phyloP scores from a whole-genome alignment of 768 basidiomycete species.

The Pleurotus platypus region DNA sequence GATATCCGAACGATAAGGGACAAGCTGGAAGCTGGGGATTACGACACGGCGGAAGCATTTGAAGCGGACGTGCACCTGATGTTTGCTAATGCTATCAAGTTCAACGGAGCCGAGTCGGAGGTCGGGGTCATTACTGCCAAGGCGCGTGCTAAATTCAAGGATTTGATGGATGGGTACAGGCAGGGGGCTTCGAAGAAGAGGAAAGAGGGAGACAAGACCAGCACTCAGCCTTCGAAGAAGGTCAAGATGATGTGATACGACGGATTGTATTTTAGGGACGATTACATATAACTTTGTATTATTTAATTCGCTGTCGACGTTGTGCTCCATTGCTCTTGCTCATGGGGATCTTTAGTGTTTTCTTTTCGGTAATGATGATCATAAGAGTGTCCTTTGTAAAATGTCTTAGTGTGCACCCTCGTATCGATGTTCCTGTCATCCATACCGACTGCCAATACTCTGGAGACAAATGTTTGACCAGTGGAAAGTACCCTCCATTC shows the following conservation, averaged over 20 bases:
- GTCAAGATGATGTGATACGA: constrained; percentile 56
- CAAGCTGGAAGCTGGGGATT: constrained; percentile 81
- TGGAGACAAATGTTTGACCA: neutral
- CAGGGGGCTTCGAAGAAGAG: constrained; percentile 61
- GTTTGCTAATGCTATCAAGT: constrained; percentile 83
- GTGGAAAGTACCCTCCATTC: no score
- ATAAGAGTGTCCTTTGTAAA: no score
- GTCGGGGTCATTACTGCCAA: constrained; percentile 62
- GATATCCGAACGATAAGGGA: constrained; percentile 80
- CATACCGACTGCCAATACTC: neutral
- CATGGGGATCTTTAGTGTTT: no score
- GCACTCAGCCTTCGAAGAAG: constrained; percentile 67
- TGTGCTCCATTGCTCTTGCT: no score
- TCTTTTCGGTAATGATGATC: no score
- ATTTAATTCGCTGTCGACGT: no score
- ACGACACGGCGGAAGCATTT: constrained; percentile 72
- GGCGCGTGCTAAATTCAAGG: constrained; percentile 49
- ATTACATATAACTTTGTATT: constrained; percentile 12
- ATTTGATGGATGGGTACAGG: constrained; percentile 46
- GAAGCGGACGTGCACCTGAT: constrained; percentile 86
- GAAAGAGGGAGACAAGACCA: constrained; percentile 67
- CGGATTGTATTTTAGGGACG: constrained; percentile 13
- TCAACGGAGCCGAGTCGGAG: constrained; percentile 81
- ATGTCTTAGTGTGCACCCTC: neutral
- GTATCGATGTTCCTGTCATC: neutral